Evolutionary conservation across 257 asterid species (phyloP), one percentile per base, ranked within the genome.

Genomic region (Solanum boliviense): DNA sequence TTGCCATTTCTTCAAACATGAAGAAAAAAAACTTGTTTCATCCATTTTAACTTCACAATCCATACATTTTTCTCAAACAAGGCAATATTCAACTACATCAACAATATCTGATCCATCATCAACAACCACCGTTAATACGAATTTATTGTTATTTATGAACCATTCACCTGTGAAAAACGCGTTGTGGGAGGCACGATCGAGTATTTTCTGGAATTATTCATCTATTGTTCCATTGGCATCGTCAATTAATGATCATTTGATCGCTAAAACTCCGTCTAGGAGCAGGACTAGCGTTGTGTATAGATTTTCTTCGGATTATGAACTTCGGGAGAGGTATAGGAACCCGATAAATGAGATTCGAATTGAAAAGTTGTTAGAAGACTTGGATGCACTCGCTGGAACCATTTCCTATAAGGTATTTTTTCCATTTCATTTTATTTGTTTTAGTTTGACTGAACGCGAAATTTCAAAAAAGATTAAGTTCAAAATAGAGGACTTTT

Each of bases 321-420:
- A 90, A 20, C 98, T 96, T 36, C 89, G 96, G 85, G 99, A 94
- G 90, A 97, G 95, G 89, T 96, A 96, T 65, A 92, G 98, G 87
- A 94, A 96, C 90, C 96, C 98, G 1, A 93, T 95, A 96, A 94
- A 94, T 90, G 94, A 91, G 92, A 92, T 96, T 83, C 93, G 99
- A 90, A 89, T 93, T 86, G 99, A 97, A 88, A 96, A 95, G 70
- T 89, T 96, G 94, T 94, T 96, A 25, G 98, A 96, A 87, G 99
- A 96, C 85, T 94, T 96, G 87, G 99, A 96, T 91, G 99, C 98
- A 90, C 90, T 96, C 89, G 98, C 98, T 62, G 98, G 98, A 60
- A 96, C 98, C 34, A 96, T 95, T 27, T 94, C 98, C 20, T 94
- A 90, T 84, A 96, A 96, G 98, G 98, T 96, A 90, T 2, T 7